Percentiles rank a stretch among this genome's conserved stretches.
Evolutionary conservation across 2,329 filamentous ascomycete genomes (phyloP).

Genomic region (Cytospora chrysosperma): DNA sequence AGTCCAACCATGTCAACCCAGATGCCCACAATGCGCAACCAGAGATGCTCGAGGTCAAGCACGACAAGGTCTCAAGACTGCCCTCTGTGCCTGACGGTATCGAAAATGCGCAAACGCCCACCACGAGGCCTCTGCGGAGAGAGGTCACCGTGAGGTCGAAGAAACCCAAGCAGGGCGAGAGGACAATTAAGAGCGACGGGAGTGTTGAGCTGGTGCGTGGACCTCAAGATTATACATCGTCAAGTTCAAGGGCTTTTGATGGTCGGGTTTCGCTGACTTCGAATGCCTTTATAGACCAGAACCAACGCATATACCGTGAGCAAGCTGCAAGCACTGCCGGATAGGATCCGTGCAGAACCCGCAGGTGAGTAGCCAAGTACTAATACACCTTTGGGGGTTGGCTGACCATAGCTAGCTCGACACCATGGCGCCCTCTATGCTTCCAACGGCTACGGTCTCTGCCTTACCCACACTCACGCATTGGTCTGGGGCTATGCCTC

Average conservation of each 20-base stretch:
- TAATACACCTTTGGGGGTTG: not conserved
- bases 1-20: slow-evolving; percentile 56
- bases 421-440: slow-evolving; percentile 67
- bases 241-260: not conserved
- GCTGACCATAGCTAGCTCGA: slow-evolving; percentile 45
- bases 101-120: slow-evolving; percentile 38
- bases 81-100: slow-evolving; percentile 47
- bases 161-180: slow-evolving; percentile 61
- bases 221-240: not conserved
- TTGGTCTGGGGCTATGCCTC: slow-evolving; percentile 86
- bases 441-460: slow-evolving; percentile 71
- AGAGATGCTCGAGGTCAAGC: slow-evolving; percentile 58
- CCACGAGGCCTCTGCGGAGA: slow-evolving; percentile 32
- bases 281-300: slow-evolving; percentile 60
- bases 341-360: slow-evolving; percentile 67
- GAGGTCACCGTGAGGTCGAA: slow-evolving; percentile 62
- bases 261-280: slow-evolving; percentile 24
- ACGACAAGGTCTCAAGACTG: slow-evolving; percentile 48
- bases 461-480: slow-evolving; percentile 77
- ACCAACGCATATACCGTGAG: slow-evolving; percentile 83
- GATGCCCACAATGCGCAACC: slow-evolving; percentile 38
- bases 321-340: slow-evolving; percentile 79
- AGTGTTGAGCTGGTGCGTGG: slow-evolving; percentile 62
- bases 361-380: slow-evolving; percentile 52
- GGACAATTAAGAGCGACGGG: slow-evolving; percentile 65